Percentiles rank a stretch among this genome's conserved stretches.
Evolutionary conservation across 2,329 filamentous ascomycete genomes (phyloP).

Genomic region (Exophiala viscosa): DNA sequence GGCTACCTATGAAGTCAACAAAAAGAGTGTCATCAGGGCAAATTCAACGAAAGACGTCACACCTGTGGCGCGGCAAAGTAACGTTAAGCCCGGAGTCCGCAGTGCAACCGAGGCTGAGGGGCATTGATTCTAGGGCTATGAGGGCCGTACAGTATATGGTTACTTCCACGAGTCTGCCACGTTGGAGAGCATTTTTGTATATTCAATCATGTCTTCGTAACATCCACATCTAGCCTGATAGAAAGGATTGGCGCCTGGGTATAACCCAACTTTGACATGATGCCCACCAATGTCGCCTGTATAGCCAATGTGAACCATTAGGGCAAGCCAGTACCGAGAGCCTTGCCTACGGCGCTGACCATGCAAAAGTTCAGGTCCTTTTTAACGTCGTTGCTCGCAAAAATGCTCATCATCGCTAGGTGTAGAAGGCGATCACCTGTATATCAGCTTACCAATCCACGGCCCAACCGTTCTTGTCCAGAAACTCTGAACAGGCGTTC

Average conservation of each 20-base stretch:
- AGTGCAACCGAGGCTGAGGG: too few species aligned
- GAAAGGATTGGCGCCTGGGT: too few species aligned
- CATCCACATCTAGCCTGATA: too few species aligned
- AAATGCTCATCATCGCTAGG: neutral
- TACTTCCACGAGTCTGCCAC: too few species aligned
- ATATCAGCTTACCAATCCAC: slow-evolving; percentile 69
- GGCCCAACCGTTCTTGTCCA: slow-evolving; percentile 85
- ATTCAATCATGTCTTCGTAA: too few species aligned
- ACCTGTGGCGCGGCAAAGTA: slow-evolving; percentile 1
- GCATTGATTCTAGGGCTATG: too few species aligned
- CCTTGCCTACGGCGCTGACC: neutral
- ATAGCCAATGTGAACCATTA: too few species aligned
- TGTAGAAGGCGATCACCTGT: neutral
- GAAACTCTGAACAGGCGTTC: slow-evolving; percentile 78
- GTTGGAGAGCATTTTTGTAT: too few species aligned
- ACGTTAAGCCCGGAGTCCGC: too few species aligned
- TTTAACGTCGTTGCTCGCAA: neutral
- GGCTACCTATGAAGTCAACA: neutral
- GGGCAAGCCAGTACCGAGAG: neutral
- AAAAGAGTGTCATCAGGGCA: neutral
- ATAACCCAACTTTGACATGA: too few species aligned
- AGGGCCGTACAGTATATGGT: too few species aligned
- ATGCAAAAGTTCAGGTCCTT: neutral
- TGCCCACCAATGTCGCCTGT: too few species aligned
- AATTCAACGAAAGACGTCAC: slow-evolving; percentile 1